Evolutionary conservation across 495 filamentous ascomycete species (phyloP).

Genomic region (Lophiostoma macrostomum): DNA sequence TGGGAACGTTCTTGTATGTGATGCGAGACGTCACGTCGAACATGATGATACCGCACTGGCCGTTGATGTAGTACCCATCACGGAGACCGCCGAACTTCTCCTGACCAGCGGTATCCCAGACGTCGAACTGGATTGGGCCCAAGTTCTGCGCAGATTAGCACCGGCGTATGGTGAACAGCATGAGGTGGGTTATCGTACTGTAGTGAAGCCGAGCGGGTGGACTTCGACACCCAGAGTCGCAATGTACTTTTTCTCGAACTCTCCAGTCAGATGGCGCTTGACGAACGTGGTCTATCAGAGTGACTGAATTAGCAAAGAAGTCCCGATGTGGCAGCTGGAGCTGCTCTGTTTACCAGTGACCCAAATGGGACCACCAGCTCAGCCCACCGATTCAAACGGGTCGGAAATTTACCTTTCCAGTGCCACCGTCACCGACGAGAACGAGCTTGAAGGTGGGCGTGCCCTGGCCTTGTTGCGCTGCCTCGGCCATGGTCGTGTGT

Average conservation of each 20-base stretch:
- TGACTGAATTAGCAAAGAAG: constrained; percentile 6
- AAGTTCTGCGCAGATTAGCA: constrained; percentile 64
- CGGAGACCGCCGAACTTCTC: constrained; percentile 99
- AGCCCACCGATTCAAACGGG: neutral
- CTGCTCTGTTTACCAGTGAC: constrained; percentile 10
- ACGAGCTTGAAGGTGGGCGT: constrained; percentile 98
- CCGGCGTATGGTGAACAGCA: neutral
- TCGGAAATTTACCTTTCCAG: constrained; percentile 78
- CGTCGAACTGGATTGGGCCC: constrained; percentile 96
- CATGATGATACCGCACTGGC: constrained; percentile 99
- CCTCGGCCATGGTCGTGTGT: constrained; percentile 37
- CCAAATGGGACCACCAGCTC: neutral
- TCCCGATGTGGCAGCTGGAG: constrained; percentile 14
- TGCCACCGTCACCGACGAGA: constrained; percentile 98
- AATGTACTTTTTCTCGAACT: constrained; percentile 99
- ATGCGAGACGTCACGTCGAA: constrained; percentile 99
- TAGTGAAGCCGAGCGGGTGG: constrained; percentile 89
- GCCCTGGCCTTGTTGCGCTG: constrained; percentile 42
- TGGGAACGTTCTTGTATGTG: constrained; percentile 99
- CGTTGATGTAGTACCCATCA: constrained; percentile 99
- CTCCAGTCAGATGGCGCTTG: constrained; percentile 98
- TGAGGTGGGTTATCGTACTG: constrained; percentile 56
- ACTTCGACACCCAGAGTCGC: constrained; percentile 99
- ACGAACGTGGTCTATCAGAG: constrained; percentile 90
- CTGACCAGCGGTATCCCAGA: constrained; percentile 99